Conservation (phyloP, 768 basidiomycete genomes). For the Xerocomus brunneocitrinus region DNA sequence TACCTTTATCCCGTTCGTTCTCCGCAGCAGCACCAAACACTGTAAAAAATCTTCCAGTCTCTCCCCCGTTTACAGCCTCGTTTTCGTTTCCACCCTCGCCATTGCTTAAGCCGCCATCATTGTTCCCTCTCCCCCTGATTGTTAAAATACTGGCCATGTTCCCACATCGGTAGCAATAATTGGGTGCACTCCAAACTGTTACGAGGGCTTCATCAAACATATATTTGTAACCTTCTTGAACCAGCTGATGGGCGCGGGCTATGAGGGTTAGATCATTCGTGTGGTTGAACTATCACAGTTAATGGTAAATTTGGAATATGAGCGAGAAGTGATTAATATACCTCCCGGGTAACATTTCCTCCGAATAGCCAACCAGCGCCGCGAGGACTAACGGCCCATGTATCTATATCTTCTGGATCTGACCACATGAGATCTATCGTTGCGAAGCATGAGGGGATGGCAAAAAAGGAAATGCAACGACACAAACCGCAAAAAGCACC, state of each 20-base stretch:
- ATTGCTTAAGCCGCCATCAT: conserved; percentile 11
- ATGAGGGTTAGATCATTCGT: conserved; percentile 84
- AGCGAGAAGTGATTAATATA: conserved; percentile 25
- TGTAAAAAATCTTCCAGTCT: conserved; percentile 54
- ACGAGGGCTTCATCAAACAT: conserved; percentile 94
- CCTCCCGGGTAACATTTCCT: conserved; percentile 78
- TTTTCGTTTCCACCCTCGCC: background rate
- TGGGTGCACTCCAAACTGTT: conserved; percentile 91
- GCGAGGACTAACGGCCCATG: conserved; percentile 94
- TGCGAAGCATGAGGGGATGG: background rate
- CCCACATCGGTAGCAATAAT: conserved; percentile 82
- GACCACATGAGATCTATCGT: conserved; percentile 93
- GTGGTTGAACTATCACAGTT: conserved; percentile 74
- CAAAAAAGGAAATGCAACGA: background rate
- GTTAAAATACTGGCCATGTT: conserved; percentile 92
- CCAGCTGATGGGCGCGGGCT: conserved; percentile 94
- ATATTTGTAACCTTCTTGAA: conserved; percentile 93
- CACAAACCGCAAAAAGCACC: conserved; percentile 89
- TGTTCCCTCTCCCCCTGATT: conserved; percentile 57
- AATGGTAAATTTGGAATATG: conserved; percentile 2
- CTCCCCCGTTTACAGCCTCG: conserved; percentile 10
- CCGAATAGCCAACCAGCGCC: conserved; percentile 98
- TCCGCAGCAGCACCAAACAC: conserved; percentile 87
- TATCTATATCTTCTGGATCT: conserved; percentile 91
- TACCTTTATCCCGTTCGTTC: conserved; percentile 81